These are phyloP conservation scores for Cenchrus purpureus DNA, from an alignment of 176 grass and related monocot genomes.

Conservation along the genomic window DNA sequence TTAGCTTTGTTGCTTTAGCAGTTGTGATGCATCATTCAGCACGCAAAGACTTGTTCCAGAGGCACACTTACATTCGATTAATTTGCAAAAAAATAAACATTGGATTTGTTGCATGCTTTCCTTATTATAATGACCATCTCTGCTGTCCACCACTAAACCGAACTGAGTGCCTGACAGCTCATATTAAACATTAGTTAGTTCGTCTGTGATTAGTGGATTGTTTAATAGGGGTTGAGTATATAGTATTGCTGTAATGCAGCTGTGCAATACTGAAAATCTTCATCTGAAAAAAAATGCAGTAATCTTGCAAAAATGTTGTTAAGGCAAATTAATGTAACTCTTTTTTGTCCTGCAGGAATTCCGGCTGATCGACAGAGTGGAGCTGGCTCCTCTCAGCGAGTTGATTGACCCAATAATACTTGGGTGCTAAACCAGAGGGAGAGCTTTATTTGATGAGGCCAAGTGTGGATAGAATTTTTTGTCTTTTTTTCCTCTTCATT, in stretches of 20 bases:
- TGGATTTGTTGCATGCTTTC: neutral
- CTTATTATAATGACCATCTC: conserved; percentile 5
- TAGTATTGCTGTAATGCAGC: neutral
- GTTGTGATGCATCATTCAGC: conserved; percentile 41
- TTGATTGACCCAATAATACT: conserved; percentile 70
- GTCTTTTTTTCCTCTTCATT: neutral
- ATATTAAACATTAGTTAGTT: neutral
- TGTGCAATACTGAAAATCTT: neutral
- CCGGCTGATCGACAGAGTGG: conserved; percentile 68
- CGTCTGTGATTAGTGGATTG: neutral
- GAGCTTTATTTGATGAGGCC: conserved; percentile 1
- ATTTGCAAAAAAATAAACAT: neutral
- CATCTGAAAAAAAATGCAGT: neutral
- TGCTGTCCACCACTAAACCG: neutral
- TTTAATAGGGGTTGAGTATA: neutral
- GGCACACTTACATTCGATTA: neutral
- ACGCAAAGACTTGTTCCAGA: conserved; percentile 30
- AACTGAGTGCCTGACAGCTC: conserved; percentile 19
- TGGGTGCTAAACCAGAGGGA: conserved; percentile 26
- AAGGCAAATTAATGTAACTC: neutral
- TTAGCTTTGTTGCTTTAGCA: conserved; percentile 16
- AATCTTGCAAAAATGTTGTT: neutral
- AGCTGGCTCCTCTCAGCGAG: conserved; percentile 82
- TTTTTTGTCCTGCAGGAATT: conserved; percentile 69
- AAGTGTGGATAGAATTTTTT: neutral